Evolutionary conservation across 129 eudicot species (phyloP).

Genomic region (Kitagawia praeruptora): DNA sequence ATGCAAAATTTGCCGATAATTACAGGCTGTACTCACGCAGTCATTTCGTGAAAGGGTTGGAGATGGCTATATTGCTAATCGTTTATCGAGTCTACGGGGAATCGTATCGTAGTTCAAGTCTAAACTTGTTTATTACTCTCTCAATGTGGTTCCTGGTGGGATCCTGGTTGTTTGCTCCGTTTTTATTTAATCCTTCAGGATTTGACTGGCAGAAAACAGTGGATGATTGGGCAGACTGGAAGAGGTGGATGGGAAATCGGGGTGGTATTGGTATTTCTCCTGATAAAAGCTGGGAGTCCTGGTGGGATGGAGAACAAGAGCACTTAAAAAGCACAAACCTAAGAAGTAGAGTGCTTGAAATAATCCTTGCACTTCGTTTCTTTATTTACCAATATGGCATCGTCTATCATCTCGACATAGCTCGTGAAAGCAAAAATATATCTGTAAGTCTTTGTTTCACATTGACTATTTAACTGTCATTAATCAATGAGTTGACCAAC

Average conservation of each 20-base stretch:
- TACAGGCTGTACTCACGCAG: slow-evolving; percentile 80
- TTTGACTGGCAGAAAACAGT: slow-evolving; percentile 93
- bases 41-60: slow-evolving; percentile 87
- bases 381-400: slow-evolving; percentile 86
- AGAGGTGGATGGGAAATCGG: slow-evolving; percentile 92
- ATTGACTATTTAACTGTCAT: neutral
- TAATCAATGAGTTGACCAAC: neutral
- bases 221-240: slow-evolving; percentile 98
- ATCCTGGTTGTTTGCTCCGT: slow-evolving; percentile 95
- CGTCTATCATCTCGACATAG: slow-evolving; percentile 75
- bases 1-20: slow-evolving; percentile 81
- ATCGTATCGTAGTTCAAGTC: slow-evolving; percentile 46
- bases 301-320: slow-evolving; percentile 93
- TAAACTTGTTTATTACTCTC: slow-evolving; percentile 54
- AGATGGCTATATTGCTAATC: slow-evolving; percentile 55
- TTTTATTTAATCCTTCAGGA: slow-evolving; percentile 91
- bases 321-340: slow-evolving; percentile 58
- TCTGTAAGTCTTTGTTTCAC: slow-evolving; percentile 33
- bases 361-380: slow-evolving; percentile 68
- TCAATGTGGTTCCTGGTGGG: slow-evolving; percentile 89
- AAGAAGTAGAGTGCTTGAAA: slow-evolving; percentile 64
- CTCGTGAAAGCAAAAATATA: slow-evolving; percentile 59
- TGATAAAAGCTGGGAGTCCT: slow-evolving; percentile 97
- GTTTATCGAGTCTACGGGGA: slow-evolving; percentile 66
- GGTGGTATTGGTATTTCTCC: slow-evolving; percentile 77